Evolutionary conservation across 2,329 filamentous ascomycete genomes (phyloP), one percentile per base, ranked within the genome.

Genomic region (Colletotrichum somersetense): DNA sequence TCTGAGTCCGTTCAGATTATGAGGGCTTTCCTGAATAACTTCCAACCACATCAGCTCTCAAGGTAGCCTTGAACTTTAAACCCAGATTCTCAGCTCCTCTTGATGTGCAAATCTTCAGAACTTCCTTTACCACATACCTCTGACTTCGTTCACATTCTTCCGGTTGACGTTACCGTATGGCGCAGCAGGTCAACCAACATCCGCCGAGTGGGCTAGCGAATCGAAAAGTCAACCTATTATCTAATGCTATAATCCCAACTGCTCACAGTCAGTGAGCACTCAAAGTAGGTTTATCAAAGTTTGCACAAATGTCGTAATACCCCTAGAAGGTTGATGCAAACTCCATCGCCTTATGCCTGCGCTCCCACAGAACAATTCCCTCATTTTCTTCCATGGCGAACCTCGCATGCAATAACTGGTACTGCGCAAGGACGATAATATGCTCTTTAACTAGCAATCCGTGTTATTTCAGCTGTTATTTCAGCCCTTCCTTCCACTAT

Each of bases 201-300:
- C 76, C 11, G 83, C 80, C 5, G 84, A 3, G 80, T 81, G 78
- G 81, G 35, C 82, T 80, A 1, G 84, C 82, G 50, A 85, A 86
- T 5, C 84, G 80, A 67, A 86, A 86, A 1, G 83, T 85, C 3
- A 86, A 75, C 67, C 81, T 83, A 46, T 84, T 78, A 3, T 84
- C 84, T 64, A 86, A 86, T 0, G 84, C 83, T 42, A 86, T 40
- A 12, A 42, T 85, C 0, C 83, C 81, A n/a, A 83, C 81, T 1
- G 83, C 84, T 85, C 52, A 30, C 5, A 33, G 1, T 50, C 30
- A 73, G 23, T 14, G 44, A n/a, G 14, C 26, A 14, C 5, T 20
- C 7, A 4, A 5, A 20, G 5, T 4, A 0, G 1, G 11, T n/a
- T 3, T 12, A 1, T 16, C 8, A 44, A 33, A 1, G 30, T 12